phyloP scores from a whole-genome alignment of 495 filamentous ascomycete genomes.

The Penicillium verhagenii region DNA sequence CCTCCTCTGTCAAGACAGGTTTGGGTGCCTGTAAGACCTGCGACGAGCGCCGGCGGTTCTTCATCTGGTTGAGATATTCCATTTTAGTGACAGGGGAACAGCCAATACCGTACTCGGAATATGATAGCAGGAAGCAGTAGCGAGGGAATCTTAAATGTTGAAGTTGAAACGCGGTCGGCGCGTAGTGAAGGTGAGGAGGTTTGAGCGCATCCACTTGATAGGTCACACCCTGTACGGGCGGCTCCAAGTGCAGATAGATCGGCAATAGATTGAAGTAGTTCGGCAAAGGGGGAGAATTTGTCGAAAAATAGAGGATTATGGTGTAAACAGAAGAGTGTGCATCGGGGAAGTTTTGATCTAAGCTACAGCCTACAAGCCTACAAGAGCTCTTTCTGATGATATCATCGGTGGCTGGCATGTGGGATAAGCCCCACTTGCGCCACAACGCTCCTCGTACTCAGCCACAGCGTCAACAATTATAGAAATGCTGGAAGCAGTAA shows the following conservation, averaged over 20 bases:
- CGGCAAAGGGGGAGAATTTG: neutral
- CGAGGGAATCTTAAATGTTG: neutral
- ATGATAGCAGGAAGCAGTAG: neutral
- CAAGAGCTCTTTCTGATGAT: slow-evolving; percentile 19
- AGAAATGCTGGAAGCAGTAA: no score
- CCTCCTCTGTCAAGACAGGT: slow-evolving; percentile 53
- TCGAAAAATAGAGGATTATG: neutral
- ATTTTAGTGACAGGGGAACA: slow-evolving; percentile 22
- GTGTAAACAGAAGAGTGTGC: neutral
- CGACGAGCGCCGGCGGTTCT: slow-evolving; percentile 31
- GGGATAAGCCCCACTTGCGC: no score
- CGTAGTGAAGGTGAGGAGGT: slow-evolving; percentile 12
- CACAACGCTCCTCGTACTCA: neutral
- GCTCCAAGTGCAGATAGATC: slow-evolving; percentile 5
- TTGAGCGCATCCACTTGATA: slow-evolving; percentile 12
- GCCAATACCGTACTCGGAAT: neutral
- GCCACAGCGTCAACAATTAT: no score
- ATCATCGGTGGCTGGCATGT: slow-evolving; percentile 23
- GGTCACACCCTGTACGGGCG: slow-evolving; percentile 12
- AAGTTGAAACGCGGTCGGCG: slow-evolving; percentile 9
- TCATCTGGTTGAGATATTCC: slow-evolving; percentile 42
- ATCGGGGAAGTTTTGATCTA: neutral
- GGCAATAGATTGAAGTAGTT: neutral
- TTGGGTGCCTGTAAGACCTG: slow-evolving; percentile 33
- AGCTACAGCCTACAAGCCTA: no score